Evolutionary conservation across 2,329 filamentous ascomycete species (phyloP).

Genomic region (Periglandula ipomoeae): DNA sequence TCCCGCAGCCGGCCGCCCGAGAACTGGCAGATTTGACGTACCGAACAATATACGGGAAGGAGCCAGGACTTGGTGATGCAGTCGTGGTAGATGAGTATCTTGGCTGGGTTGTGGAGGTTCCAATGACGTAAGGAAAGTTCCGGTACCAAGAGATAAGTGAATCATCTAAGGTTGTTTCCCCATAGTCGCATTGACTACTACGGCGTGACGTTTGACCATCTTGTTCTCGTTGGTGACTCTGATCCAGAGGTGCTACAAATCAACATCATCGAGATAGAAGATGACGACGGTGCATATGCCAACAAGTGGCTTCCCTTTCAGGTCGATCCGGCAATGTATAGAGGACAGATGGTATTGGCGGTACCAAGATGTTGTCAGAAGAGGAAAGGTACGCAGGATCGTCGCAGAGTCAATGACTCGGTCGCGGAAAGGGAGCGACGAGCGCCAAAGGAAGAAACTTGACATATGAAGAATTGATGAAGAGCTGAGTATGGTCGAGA

Average conservation of each 20-base stretch:
- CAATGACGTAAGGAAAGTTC: not conserved
- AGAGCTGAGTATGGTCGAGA: too few species aligned
- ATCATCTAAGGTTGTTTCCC: too few species aligned
- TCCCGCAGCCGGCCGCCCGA: not conserved
- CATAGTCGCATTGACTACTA: conserved; percentile 16
- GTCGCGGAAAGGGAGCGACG: too few species aligned
- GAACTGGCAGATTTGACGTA: not conserved
- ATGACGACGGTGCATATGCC: conserved; percentile 20
- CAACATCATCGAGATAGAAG: conserved; percentile 32
- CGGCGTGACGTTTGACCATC: conserved; percentile 31
- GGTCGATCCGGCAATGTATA: conserved; percentile 27
- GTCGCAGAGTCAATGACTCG: too few species aligned
- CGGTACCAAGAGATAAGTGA: not conserved
- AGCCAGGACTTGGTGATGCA: not conserved
- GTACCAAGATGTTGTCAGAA: conserved; percentile 30
- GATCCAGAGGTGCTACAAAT: conserved; percentile 32
- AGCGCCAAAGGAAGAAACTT: too few species aligned
- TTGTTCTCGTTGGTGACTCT: conserved; percentile 23
- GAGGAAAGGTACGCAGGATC: too few species aligned
- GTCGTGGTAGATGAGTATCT: not conserved
- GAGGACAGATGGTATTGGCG: conserved; percentile 29
- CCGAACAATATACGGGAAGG: not conserved
- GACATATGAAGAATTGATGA: too few species aligned
- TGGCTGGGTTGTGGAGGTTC: not conserved
- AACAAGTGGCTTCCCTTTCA: conserved; percentile 24